Percentiles rank a stretch among this genome's conserved stretches.
phyloP scores from a whole-genome alignment of 106 monocot genomes.

The Dendrobium catenatum region DNA sequence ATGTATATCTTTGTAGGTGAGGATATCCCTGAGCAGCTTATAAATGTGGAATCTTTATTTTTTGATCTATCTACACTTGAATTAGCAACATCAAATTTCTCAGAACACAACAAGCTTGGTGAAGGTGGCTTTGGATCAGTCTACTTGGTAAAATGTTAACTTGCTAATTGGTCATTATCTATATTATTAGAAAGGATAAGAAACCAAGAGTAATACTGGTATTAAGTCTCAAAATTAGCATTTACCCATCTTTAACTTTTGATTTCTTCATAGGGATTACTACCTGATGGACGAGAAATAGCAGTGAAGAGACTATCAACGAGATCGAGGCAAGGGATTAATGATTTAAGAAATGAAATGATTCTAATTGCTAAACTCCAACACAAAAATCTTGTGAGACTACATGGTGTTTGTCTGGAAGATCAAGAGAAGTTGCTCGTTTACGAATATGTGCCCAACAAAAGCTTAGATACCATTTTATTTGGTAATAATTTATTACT shows the following conservation, averaged over 20 bases:
- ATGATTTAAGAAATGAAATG: slow-evolving; percentile 26
- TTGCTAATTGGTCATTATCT: neutral
- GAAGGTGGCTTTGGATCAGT: slow-evolving; percentile 36
- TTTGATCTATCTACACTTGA: slow-evolving; percentile 10
- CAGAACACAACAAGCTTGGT: slow-evolving; percentile 17
- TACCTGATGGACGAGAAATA: slow-evolving; percentile 18
- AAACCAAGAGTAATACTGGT: too few relatives aligned
- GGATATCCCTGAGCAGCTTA: too few relatives aligned
- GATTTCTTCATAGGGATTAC: neutral
- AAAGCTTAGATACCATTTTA: slow-evolving; percentile 16
- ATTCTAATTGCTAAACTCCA: slow-evolving; percentile 24
- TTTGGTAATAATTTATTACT: slow-evolving; percentile 14
- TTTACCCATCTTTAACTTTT: too few relatives aligned
- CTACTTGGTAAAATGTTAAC: neutral
- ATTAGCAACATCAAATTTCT: slow-evolving; percentile 15
- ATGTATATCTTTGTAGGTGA: too few relatives aligned
- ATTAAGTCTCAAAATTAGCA: too few relatives aligned
- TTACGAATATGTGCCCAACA: slow-evolving; percentile 29
- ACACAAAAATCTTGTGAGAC: slow-evolving; percentile 25
- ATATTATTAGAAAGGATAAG: too few relatives aligned
- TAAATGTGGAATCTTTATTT: neutral
- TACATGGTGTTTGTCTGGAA: slow-evolving; percentile 22
- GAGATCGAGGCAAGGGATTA: slow-evolving; percentile 14
- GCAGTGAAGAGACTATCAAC: slow-evolving; percentile 30
- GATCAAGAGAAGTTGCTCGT: slow-evolving; percentile 20